Conservation (phyloP, 306 rosid genomes). For the Malus domestica region ASM211411v1 NC_041797.1:14081001-14081500, state of each 20-base stretch:
- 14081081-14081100: background rate
- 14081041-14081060: background rate
- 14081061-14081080: background rate
- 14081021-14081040: too few relatives aligned
- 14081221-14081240: background rate
- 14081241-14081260: background rate
- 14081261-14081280: background rate
- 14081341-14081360: constrained; percentile 3
- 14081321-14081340: background rate
- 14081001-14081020: background rate
- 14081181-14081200: background rate
- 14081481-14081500: constrained; percentile 9
- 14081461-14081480: constrained; percentile 3
- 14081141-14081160: background rate
- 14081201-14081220: background rate
- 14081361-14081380: background rate
- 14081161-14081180: background rate
- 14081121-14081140: background rate
- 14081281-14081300: background rate
- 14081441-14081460: constrained; percentile 11
- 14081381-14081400: constrained; percentile 15
- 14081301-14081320: constrained; percentile 3
- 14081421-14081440: constrained; percentile 12
- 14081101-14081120: background rate
- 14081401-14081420: constrained; percentile 9